These are phyloP conservation scores for Rosellinia necatrix DNA, from an alignment of 2,329 filamentous ascomycete genomes.

Conservation along the genomic window DNA sequence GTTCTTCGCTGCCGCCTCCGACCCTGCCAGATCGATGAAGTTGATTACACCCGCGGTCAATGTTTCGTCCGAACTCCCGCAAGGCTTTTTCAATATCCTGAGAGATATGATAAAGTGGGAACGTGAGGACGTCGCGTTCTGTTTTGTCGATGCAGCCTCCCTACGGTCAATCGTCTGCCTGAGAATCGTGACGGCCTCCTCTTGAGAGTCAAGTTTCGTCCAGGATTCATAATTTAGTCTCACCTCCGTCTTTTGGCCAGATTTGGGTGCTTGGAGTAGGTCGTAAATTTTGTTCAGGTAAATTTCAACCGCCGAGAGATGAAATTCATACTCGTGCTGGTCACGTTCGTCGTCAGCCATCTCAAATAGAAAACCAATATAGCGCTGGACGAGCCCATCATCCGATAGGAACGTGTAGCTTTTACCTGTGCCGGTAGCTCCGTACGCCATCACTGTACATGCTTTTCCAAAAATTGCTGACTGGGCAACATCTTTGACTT, in stretches of 20 bases:
- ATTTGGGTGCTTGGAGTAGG: slow-evolving; percentile 61
- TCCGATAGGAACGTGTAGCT: slow-evolving; percentile 83
- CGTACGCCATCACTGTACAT: slow-evolving; percentile 96
- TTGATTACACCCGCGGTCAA: slow-evolving; percentile 89
- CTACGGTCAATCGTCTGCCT: slow-evolving; percentile 78
- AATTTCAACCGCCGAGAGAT: slow-evolving; percentile 93
- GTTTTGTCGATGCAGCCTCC: slow-evolving; percentile 87
- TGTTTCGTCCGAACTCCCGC: slow-evolving; percentile 71
- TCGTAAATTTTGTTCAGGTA: slow-evolving; percentile 97
- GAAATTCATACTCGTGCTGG: slow-evolving; percentile 76
- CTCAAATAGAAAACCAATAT: slow-evolving; percentile 67
- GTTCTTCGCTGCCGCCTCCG: slow-evolving; percentile 56
- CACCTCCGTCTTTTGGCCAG: slow-evolving; percentile 85
- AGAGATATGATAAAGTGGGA: slow-evolving; percentile 89
- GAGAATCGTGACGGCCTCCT: slow-evolving; percentile 63
- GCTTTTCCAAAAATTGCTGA: slow-evolving; percentile 93
- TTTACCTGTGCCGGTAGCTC: slow-evolving; percentile 94
- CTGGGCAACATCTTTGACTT: slow-evolving; percentile 92
- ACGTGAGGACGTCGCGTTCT: slow-evolving; percentile 88
- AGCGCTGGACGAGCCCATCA: slow-evolving; percentile 66
- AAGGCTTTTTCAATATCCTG: slow-evolving; percentile 25
- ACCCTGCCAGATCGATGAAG: slow-evolving; percentile 93
- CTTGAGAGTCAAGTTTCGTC: slow-evolving; percentile 68
- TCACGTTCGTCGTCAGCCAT: slow-evolving; percentile 80
- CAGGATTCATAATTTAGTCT: slow-evolving; percentile 55